Evolutionary conservation across 2,329 filamentous ascomycete genomes (phyloP).

Genomic region (Claviceps maximensis): DNA sequence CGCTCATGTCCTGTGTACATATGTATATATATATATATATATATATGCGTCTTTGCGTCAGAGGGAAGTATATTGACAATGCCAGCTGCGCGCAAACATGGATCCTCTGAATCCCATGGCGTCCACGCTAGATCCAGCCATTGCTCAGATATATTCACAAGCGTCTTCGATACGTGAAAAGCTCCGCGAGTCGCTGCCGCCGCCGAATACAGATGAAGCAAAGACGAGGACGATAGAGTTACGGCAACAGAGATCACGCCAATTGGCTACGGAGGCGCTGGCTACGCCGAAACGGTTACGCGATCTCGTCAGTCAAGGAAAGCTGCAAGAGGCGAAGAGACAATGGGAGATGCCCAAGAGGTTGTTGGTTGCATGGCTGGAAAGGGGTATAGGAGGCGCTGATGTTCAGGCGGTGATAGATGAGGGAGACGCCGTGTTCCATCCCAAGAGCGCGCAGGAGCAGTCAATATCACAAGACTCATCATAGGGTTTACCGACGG

Average conservation of each 20-base stretch:
- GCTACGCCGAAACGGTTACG: slow-evolving; percentile 47
- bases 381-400: slow-evolving; percentile 38
- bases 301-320: slow-evolving; percentile 44
- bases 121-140: slow-evolving; percentile 58
- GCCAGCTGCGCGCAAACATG: slow-evolving; percentile 70
- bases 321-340: slow-evolving; percentile 43
- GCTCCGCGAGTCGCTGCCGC: slow-evolving; percentile 33
- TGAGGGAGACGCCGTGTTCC: slow-evolving; percentile 39
- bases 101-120: slow-evolving; percentile 64
- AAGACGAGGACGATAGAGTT: slow-evolving; percentile 20
- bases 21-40: no score
- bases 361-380: slow-evolving; percentile 40
- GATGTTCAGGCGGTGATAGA: slow-evolving; percentile 41
- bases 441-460: slow-evolving; percentile 2
- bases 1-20: not conserved
- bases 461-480: not conserved
- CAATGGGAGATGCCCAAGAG: slow-evolving; percentile 42
- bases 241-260: slow-evolving; percentile 28
- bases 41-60: no score
- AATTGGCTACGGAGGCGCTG: slow-evolving; percentile 50
- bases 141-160: slow-evolving; percentile 58
- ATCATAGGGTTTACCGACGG: slow-evolving; percentile 9
- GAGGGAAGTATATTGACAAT: not conserved
- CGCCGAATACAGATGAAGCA: slow-evolving; percentile 28
- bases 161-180: slow-evolving; percentile 41